These are phyloP conservation scores for Penstemon davidsonii DNA, from an alignment of 257 asterid species.

Conservation along the genomic window DNA sequence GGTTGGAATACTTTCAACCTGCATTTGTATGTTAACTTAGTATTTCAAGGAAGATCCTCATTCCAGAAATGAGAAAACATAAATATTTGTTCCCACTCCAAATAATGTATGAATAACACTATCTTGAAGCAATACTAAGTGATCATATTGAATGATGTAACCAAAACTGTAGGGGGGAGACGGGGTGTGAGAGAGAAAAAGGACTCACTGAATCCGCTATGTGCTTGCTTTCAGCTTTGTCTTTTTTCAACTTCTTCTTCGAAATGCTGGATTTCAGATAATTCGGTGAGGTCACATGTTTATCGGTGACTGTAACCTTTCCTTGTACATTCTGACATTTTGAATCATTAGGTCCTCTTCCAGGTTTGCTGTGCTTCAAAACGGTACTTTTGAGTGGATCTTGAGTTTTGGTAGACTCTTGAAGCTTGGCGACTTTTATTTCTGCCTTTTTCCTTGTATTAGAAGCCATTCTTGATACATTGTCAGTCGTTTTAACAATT, in stretches of 20 bases:
- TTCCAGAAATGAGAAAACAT: conserved; percentile 1
- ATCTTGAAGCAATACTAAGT: neutral
- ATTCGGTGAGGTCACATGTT: conserved; percentile 7
- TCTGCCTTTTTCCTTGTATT: conserved; percentile 33
- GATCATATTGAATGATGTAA: neutral
- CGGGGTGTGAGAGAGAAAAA: too few relatives aligned
- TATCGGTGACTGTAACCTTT: conserved; percentile 29
- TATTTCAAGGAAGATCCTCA: conserved; percentile 9
- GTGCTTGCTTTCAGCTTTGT: conserved; percentile 35
- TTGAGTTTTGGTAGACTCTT: conserved; percentile 27
- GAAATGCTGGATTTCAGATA: conserved; percentile 22
- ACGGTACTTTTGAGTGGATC: conserved; percentile 25
- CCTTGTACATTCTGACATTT: conserved; percentile 28
- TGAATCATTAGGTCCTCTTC: conserved; percentile 35
- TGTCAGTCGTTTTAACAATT: conserved; percentile 32
- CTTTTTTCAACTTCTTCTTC: conserved; percentile 42
- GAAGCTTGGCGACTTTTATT: conserved; percentile 27
- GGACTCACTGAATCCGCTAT: conserved; percentile 41
- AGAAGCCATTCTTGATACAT: conserved; percentile 28
- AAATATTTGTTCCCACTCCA: neutral
- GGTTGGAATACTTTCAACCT: conserved; percentile 41
- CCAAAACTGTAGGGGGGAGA: neutral
- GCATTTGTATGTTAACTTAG: conserved; percentile 32
- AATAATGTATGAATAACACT: neutral
- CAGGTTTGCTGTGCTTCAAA: conserved; percentile 32